Evolutionary conservation across 2,329 filamentous ascomycete genomes (phyloP), one percentile per base, ranked within the genome.

Genomic region (Dendrostoma leiphaemia): DNA sequence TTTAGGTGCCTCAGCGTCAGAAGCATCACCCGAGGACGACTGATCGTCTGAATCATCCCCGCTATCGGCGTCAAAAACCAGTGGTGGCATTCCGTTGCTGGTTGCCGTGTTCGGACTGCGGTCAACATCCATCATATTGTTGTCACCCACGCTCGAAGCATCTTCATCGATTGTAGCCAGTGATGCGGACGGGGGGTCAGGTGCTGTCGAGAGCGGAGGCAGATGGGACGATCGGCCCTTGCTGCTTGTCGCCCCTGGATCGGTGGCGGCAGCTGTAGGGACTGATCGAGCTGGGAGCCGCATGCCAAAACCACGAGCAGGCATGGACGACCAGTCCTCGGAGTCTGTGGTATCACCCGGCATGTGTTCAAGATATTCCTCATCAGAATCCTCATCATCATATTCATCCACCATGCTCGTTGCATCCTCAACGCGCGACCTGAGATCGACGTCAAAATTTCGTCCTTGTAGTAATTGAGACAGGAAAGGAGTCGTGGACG

Each of bases 21-120:
- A 81, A 51, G 74, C 73, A 24, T 83, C 83, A 4, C 48, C 35
- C 13, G 83, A 86, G 40, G 79, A 79, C 4, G 83, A 87, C 43
- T 77, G 80, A 56, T 84, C 83, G 53, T 88, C 84, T 1, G 86
- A 89, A 61, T 89, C 88, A 63, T 88, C 90, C 66, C 91, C 88
- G n/a, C n/a, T n/a, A 62, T 88, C 86, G 65, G 91, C 88, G 69
- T 92, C 89, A 70, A 88, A 90, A 65, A 91, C 88, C 46, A 92
- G 78, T 62, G 87, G 91, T 21, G 89, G 89, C 8, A 89, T 88
- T 61, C 89, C 89, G 69, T 90, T 90, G 67, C 86, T 88, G 48
- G 86, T 78, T 41, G 85, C 71, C 0, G 86, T 88, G 62, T 84
- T 84, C 5, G 88, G 88, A 63, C 86, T 90, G 54, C 89, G 70